Percentiles rank a stretch among this genome's conserved stretches.
Conservation (phyloP, 192 early-diverging fungal species). For the Backusella parvicylindrica region DNA sequence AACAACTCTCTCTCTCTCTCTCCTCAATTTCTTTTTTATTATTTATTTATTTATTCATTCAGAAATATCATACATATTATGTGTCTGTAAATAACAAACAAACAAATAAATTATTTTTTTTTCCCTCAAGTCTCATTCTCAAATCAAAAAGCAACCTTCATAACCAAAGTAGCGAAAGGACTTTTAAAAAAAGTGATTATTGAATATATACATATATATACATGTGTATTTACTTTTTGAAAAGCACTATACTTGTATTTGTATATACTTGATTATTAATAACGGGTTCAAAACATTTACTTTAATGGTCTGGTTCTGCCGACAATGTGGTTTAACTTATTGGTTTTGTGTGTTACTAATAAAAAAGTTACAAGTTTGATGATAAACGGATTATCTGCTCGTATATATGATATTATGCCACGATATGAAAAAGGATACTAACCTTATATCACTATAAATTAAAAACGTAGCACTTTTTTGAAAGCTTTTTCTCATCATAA, state of each 20-base stretch:
- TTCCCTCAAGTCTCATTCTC: not conserved
- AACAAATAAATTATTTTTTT: not conserved
- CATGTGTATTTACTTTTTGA: not conserved
- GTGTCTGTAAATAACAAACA: conserved; percentile 1
- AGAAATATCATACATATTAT: conserved; percentile 1
- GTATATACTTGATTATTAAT: not conserved
- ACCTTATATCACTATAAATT: too few relatives aligned
- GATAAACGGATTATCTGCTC: too few relatives aligned
- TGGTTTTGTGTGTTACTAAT: too few relatives aligned
- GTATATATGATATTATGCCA: too few relatives aligned
- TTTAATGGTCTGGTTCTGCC: not conserved
- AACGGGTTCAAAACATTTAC: not conserved
- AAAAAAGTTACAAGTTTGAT: too few relatives aligned
- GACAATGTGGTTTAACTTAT: not conserved
- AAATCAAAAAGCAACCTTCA: not conserved
- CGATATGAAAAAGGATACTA: too few relatives aligned
- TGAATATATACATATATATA: too few relatives aligned
- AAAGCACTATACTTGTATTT: not conserved
- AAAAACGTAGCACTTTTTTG: too few relatives aligned
- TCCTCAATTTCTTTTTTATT: not conserved
- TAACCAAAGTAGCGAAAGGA: not conserved
- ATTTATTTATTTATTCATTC: not conserved
- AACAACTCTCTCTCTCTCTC: not conserved
- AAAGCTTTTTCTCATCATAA: too few relatives aligned
- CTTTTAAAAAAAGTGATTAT: not conserved